Conservation (phyloP, 2,329 filamentous ascomycete genomes). For the Penicillium janthinellum region DNA sequence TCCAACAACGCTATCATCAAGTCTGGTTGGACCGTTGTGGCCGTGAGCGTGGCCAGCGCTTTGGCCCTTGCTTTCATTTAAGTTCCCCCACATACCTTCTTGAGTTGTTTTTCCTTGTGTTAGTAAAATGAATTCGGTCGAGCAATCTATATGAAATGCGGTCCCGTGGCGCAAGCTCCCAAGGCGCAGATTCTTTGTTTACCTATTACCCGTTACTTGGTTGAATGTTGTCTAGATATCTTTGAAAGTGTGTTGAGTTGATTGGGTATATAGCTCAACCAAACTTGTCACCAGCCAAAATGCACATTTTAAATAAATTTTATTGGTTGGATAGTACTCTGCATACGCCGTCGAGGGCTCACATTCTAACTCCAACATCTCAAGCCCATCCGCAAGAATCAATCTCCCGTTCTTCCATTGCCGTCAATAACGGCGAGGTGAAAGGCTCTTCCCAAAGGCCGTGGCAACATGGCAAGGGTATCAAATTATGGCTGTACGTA, state of each 20-base stretch:
- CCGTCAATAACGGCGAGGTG: not conserved
- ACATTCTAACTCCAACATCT: not conserved
- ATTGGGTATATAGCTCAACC: not conserved
- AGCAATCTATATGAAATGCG: slow-evolving; percentile 25
- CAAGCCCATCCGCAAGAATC: not conserved
- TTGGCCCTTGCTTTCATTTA: slow-evolving; percentile 51
- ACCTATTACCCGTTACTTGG: not conserved
- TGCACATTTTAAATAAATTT: slow-evolving; percentile 6
- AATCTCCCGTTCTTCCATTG: not conserved
- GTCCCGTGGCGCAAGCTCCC: slow-evolving; percentile 23
- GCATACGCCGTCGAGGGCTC: not conserved
- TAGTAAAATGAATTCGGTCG: slow-evolving; percentile 33
- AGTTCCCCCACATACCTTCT: slow-evolving; percentile 37
- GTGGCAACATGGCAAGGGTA: not conserved
- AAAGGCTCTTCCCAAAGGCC: not conserved
- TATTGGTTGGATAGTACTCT: not conserved
- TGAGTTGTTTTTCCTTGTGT: slow-evolving; percentile 31
- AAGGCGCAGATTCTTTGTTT: slow-evolving; percentile 20
- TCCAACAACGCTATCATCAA: slow-evolving; percentile 65
- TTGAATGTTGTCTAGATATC: not conserved
- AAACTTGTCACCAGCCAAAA: slow-evolving; percentile 11
- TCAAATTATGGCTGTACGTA: not conserved
- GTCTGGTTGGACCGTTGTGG: slow-evolving; percentile 66
- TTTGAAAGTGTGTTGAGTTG: not conserved
- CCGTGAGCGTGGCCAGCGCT: slow-evolving; percentile 55